Evolutionary conservation across 2,329 filamentous ascomycete genomes (phyloP).

Genomic region (Colletotrichum eremochloae): DNA sequence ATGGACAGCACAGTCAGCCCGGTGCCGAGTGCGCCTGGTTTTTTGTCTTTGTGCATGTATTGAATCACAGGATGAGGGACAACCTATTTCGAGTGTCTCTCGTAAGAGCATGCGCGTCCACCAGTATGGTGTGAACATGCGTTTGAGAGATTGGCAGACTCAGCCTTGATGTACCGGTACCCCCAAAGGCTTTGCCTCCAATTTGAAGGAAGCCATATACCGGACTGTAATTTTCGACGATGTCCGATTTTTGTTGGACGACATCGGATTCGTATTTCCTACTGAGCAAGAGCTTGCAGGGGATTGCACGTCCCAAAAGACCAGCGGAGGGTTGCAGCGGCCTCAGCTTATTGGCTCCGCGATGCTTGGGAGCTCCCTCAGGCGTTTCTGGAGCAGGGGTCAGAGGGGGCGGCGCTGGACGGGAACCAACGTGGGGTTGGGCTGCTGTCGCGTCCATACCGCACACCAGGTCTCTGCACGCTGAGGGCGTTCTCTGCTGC

Average conservation of each 20-base stretch:
- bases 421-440: slow-evolving; percentile 38
- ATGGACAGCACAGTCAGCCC: slow-evolving; percentile 37
- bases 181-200: not conserved
- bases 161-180: not conserved
- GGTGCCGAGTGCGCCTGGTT: slow-evolving; percentile 22
- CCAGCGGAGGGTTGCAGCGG: slow-evolving; percentile 19
- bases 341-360: slow-evolving; percentile 29
- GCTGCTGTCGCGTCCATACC: slow-evolving; percentile 22
- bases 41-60: not conserved
- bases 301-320: slow-evolving; percentile 26
- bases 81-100: slow-evolving; percentile 21
- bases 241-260: not conserved
- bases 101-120: not conserved
- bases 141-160: not conserved
- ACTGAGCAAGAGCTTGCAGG: slow-evolving; percentile 9
- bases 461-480: not conserved
- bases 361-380: slow-evolving; percentile 13
- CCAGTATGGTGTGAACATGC: not conserved
- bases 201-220: not conserved
- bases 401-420: slow-evolving; percentile 5
- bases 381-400: slow-evolving; percentile 16
- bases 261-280: slow-evolving; percentile 31
- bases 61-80: slow-evolving; percentile 1
- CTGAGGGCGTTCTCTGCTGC: slow-evolving; percentile 14
- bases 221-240: not conserved